These are phyloP conservation scores for Ampelocalamus luodianensis DNA, from an alignment of 176 grass and related monocot species.

Conservation along the genomic window DNA sequence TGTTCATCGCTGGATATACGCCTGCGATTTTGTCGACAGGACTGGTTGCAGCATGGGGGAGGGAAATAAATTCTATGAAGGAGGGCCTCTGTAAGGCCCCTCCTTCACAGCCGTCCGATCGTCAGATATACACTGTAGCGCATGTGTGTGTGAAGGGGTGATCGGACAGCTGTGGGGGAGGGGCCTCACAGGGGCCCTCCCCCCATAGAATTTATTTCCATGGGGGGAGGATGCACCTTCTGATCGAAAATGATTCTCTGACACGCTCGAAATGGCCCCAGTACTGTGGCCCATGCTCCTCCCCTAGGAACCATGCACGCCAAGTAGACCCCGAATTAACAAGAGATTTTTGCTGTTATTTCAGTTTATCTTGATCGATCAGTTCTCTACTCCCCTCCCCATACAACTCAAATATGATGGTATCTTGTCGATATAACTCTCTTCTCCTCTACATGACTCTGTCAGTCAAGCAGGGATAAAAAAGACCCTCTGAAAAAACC, in stretches of 20 bases:
- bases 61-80: no score
- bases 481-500: neutral
- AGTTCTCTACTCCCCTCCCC: neutral
- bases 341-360: neutral
- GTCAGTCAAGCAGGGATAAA: neutral
- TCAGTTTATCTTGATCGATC: neutral
- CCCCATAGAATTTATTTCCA: no score
- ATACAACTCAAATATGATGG: neutral
- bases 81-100: no score
- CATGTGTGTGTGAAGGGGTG: no score
- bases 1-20: constrained; percentile 17
- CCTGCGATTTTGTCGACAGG: neutral
- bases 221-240: neutral
- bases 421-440: neutral
- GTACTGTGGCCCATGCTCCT: no score
- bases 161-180: no score
- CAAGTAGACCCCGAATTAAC: neutral
- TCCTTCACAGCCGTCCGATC: no score
- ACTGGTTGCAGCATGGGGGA: neutral
- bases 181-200: no score
- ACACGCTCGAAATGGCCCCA: neutral
- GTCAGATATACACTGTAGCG: no score
- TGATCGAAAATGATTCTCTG: constrained; percentile 6
- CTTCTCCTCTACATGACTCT: neutral
- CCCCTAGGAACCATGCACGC: neutral